phyloP scores from a whole-genome alignment of 208 protist genomes.

The Trypanosoma boissoni region DNA sequence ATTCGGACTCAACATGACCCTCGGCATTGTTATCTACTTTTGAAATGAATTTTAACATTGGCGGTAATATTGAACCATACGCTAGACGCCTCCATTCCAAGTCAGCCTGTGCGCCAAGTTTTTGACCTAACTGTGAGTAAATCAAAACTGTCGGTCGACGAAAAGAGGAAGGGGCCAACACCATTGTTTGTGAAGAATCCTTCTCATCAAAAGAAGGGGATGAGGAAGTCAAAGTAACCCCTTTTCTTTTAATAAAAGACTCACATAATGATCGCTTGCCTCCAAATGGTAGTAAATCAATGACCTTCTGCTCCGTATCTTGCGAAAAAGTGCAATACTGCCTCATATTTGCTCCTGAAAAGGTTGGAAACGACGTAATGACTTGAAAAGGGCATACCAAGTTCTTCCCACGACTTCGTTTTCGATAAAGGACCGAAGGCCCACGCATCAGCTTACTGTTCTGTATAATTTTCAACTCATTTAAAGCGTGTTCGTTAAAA shows the following conservation, averaged over 20 bases:
- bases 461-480: slow-evolving; percentile 88
- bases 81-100: slow-evolving; percentile 67
- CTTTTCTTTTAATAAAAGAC: slow-evolving; percentile 1
- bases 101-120: slow-evolving; percentile 71
- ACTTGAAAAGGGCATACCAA: slow-evolving; percentile 30
- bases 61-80: slow-evolving; percentile 67
- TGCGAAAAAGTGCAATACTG: slow-evolving; percentile 46
- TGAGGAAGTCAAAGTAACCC: neutral
- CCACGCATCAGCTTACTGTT: slow-evolving; percentile 88
- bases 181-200: slow-evolving; percentile 47
- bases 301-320: slow-evolving; percentile 13
- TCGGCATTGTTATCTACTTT: slow-evolving; percentile 20
- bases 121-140: slow-evolving; percentile 81
- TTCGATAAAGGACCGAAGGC: slow-evolving; percentile 48
- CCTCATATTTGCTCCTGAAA: slow-evolving; percentile 45
- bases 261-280: neutral
- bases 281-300: slow-evolving; percentile 2
- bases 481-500: slow-evolving; percentile 88
- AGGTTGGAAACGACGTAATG: slow-evolving; percentile 42
- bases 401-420: slow-evolving; percentile 1
- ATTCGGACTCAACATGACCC: slow-evolving; percentile 22
- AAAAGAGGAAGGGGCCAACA: slow-evolving; percentile 49
- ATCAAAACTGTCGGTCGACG: slow-evolving; percentile 77
- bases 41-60: slow-evolving; percentile 42
- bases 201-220: slow-evolving; percentile 32